Conservation (phyloP, 2,329 filamentous ascomycete species). For the Exophiala calicioides region DNA sequence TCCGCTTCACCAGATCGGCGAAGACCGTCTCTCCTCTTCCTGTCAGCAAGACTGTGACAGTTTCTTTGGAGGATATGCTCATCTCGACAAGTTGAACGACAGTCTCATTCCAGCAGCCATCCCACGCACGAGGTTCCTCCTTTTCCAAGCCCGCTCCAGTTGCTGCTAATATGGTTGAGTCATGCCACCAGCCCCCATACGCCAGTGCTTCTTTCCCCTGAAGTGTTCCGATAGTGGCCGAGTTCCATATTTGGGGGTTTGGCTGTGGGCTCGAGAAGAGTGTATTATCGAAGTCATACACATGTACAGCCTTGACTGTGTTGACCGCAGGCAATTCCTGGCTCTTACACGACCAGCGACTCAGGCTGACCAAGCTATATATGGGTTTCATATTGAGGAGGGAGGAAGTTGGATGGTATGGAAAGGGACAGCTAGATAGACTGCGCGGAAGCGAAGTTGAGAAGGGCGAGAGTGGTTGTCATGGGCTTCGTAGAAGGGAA, state of each 20-base stretch:
- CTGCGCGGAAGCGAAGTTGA: not conserved
- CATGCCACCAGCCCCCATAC: slow-evolving; percentile 97
- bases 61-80: slow-evolving; percentile 80
- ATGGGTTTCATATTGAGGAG: slow-evolving; percentile 27
- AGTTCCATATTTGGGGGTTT: slow-evolving; percentile 84
- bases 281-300: slow-evolving; percentile 99
- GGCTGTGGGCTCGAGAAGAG: slow-evolving; percentile 89
- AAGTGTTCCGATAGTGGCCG: slow-evolving; percentile 72
- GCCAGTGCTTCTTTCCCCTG: slow-evolving; percentile 73
- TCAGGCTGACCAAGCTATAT: slow-evolving; percentile 70
- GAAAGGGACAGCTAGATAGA: not conserved
- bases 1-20: slow-evolving; percentile 75
- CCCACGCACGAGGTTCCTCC: slow-evolving; percentile 82
- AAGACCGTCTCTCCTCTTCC: slow-evolving; percentile 80
- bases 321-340: slow-evolving; percentile 68
- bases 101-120: slow-evolving; percentile 95
- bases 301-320: slow-evolving; percentile 75
- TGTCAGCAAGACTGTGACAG: slow-evolving; percentile 81
- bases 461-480: not conserved
- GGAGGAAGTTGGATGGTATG: not conserved
- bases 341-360: slow-evolving; percentile 75
- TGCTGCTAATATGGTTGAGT: slow-evolving; percentile 77
- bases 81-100: slow-evolving; percentile 77
- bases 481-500: not conserved
- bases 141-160: slow-evolving; percentile 79